Base-by-base conservation (phyloP, 202 grass and related monocot genomes). In the Brachypodium distachyon region DNA sequence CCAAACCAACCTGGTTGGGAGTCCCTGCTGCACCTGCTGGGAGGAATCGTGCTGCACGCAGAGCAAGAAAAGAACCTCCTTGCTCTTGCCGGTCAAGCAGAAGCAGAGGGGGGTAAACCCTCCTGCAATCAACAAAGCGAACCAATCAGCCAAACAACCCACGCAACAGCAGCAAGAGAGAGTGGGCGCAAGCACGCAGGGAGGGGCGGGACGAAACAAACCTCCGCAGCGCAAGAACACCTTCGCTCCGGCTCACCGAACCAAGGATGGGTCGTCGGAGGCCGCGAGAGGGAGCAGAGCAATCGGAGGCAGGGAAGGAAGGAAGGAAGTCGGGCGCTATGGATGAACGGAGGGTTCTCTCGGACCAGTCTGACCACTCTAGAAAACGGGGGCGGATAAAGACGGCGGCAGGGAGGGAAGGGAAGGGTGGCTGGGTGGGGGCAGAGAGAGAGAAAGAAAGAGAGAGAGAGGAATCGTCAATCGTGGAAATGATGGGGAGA, bases 401-500 rank as follows among this genome's bases (percentile, higher is more conserved):
- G 80, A 73, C 59, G 61, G 80, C 74, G 68, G 23, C 0, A 29
- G 51, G 12, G 25, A 23, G 34, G 22, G 12, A 10, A 40, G 76
- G 11, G 27, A 7, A 7, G 14, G 46, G 33, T 17, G 7, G 55
- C 17, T 31, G 2, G 33, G 2, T 46, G 43, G n/a, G 27, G 16
- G 16, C 26, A 11, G 49, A 7, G 16, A 9, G 49, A 21, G 42
- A 17, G 75, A 25, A 9, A 6, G 8, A 5, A 0, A 10, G 29
- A 12, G 38, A 19, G 37, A 9, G 74, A 29, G 10, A 25, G 79
- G 85, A 31, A 36, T 68, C 68, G 74, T 29, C 79, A 31, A 36
- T 68, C 68, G 74, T 29, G 36, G 85, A 46, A 74, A 79, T 79
- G 74, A 87, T 78, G 79, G 65, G 65, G 48, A 17, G 18, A 9